Percentiles rank a stretch among this genome's conserved stretches.
These are phyloP conservation scores for Escovopsis sp. DNA, from an alignment of 2,329 filamentous ascomycete species.

Conservation along the genomic window DNA sequence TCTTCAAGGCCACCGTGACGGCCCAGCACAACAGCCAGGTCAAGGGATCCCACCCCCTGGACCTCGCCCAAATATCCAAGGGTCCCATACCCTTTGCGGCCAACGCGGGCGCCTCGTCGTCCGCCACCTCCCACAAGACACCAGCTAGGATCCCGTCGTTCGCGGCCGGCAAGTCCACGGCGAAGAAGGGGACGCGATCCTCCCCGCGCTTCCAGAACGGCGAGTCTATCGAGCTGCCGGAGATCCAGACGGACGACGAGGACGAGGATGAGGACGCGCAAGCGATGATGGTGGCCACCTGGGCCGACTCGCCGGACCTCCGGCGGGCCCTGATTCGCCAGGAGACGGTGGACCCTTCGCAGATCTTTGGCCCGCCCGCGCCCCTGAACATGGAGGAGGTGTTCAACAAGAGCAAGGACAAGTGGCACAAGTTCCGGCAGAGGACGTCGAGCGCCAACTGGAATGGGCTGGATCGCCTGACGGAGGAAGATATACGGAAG, in stretches of 20 bases:
- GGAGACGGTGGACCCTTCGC: constrained; percentile 69
- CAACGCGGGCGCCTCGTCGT: constrained; percentile 38
- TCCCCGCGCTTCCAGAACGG: constrained; percentile 81
- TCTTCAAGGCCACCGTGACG: constrained; percentile 52
- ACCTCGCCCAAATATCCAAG: constrained; percentile 78
- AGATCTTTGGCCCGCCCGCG: constrained; percentile 76
- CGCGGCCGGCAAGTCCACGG: constrained; percentile 34
- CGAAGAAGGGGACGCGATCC: constrained; percentile 47
- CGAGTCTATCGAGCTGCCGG: constrained; percentile 80
- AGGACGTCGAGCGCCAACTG: constrained; percentile 92
- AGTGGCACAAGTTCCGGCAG: constrained; percentile 74
- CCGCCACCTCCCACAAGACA: constrained; percentile 56
- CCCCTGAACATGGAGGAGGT: constrained; percentile 93
- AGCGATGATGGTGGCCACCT: constrained; percentile 45
- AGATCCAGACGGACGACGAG: constrained; percentile 90
- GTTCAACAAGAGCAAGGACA: constrained; percentile 76
- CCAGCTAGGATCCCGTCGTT: constrained; percentile 40
- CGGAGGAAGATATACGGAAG: constrained; percentile 70
- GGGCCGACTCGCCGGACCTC: constrained; percentile 80
- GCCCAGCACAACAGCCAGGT: constrained; percentile 50
- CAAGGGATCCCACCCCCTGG: constrained; percentile 53
- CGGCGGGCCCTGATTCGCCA: constrained; percentile 61
- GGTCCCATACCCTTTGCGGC: constrained; percentile 82
- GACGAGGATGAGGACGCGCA: constrained; percentile 59
- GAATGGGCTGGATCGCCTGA: constrained; percentile 67